A percentile compares a stretch with the other conserved stretches of the same genome.
phyloP scores from a whole-genome alignment of 2,329 filamentous ascomycete species.

The Fusarium pseudonygamai region DNA sequence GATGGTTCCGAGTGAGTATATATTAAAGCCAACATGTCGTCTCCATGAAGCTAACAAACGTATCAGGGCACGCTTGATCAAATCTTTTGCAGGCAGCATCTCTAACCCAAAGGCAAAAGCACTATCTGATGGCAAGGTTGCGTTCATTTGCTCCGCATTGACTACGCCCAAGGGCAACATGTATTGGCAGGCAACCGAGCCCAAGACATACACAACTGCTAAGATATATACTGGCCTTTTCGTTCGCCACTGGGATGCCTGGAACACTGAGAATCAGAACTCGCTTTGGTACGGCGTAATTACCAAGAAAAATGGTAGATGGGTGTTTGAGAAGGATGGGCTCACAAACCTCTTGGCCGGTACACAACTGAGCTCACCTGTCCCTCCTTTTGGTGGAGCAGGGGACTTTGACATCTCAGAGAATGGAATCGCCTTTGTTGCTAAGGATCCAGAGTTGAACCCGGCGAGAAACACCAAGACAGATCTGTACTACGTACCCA shows the following conservation, averaged over 20 bases:
- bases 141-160: slow-evolving; percentile 68
- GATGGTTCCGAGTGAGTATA: slow-evolving; percentile 51
- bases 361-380: slow-evolving; percentile 70
- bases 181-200: slow-evolving; percentile 70
- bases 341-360: slow-evolving; percentile 72
- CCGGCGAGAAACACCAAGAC: slow-evolving; percentile 82
- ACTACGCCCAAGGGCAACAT: slow-evolving; percentile 75
- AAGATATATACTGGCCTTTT: slow-evolving; percentile 80
- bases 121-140: slow-evolving; percentile 60
- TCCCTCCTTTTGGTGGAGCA: slow-evolving; percentile 80
- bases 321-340: slow-evolving; percentile 53
- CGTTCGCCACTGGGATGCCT: slow-evolving; percentile 86
- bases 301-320: slow-evolving; percentile 53
- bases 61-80: slow-evolving; percentile 53
- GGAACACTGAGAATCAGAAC: slow-evolving; percentile 72
- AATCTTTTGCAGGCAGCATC: slow-evolving; percentile 61
- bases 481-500: slow-evolving; percentile 78
- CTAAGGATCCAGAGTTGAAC: slow-evolving; percentile 77
- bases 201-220: slow-evolving; percentile 69
- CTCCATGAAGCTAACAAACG: slow-evolving; percentile 1
- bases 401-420: slow-evolving; percentile 81
- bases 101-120: slow-evolving; percentile 67
- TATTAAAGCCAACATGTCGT: background rate
- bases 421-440: slow-evolving; percentile 75
- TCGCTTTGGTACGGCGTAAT: slow-evolving; percentile 78